Percentiles rank a stretch among this genome's conserved stretches.
These are phyloP conservation scores for Phytopythium sindhum DNA, from an alignment of 352 stramenopile species.

Conservation along the genomic window DNA sequence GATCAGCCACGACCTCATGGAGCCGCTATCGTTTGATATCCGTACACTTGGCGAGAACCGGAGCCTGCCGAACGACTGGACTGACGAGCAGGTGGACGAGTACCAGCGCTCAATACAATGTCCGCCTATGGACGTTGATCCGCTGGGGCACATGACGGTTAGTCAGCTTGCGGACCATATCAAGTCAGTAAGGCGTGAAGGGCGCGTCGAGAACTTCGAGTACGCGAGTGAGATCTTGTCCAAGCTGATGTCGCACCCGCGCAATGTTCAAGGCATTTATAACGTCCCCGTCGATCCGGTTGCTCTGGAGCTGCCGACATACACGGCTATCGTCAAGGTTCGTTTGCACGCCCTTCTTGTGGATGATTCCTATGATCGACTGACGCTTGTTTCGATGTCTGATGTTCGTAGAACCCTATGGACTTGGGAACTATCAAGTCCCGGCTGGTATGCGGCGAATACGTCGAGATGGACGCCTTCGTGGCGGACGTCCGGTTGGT, in stretches of 20 bases:
- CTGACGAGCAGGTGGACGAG: conserved; percentile 4
- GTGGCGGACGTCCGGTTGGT: conserved; percentile 76
- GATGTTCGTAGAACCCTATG: conserved; percentile 69
- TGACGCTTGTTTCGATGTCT: neutral
- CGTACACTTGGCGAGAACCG: conserved; percentile 44
- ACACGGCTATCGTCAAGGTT: conserved; percentile 58
- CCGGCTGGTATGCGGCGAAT: conserved; percentile 75
- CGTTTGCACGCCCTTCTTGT: neutral
- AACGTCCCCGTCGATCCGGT: conserved; percentile 75
- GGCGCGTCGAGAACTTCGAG: conserved; percentile 58
- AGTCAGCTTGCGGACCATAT: conserved; percentile 62
- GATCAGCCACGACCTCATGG: conserved; percentile 34
- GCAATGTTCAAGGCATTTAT: conserved; percentile 72
- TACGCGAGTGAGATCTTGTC: conserved; percentile 59
- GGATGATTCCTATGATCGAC: neutral
- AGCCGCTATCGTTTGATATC: conserved; percentile 28
- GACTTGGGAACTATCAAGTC: conserved; percentile 89
- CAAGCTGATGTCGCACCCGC: conserved; percentile 70
- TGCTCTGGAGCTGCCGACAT: conserved; percentile 65
- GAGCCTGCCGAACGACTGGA: conserved; percentile 50
- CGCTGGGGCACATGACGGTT: conserved; percentile 56
- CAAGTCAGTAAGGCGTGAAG: conserved; percentile 58
- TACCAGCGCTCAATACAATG: conserved; percentile 1
- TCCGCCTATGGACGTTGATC: conserved; percentile 34
- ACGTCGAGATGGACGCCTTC: conserved; percentile 85